A percentile compares a stretch with the other conserved stretches of the same genome.
phyloP scores from a whole-genome alignment of 2,329 filamentous ascomycete species.

The Beauveria sp. region DNA sequence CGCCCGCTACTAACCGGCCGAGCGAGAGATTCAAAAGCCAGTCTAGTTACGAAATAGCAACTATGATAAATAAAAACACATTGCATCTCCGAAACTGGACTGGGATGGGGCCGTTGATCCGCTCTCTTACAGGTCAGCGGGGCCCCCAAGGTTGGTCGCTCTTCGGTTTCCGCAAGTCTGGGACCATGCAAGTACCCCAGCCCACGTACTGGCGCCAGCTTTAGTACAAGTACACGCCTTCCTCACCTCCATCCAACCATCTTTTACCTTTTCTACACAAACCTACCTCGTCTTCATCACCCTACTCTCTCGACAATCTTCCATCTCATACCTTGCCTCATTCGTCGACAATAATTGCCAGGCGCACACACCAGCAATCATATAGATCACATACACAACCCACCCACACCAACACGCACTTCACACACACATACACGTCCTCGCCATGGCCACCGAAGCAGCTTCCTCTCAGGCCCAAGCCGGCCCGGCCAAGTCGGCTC shows the following conservation, averaged over 20 bases:
- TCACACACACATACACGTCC: not conserved
- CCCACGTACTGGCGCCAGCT: not conserved
- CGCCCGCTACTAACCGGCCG: not conserved
- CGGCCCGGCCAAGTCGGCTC: slow-evolving; percentile 6
- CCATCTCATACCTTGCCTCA: not conserved
- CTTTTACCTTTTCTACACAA: not conserved
- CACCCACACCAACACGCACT: not conserved
- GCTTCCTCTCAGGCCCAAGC: slow-evolving; percentile 1
- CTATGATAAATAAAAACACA: not conserved
- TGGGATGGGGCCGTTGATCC: not conserved
- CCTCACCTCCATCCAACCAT: not conserved
- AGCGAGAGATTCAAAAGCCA: not conserved
- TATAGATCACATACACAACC: not conserved
- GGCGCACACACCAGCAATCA: not conserved
- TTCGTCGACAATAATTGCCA: too few relatives aligned
- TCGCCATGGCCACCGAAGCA: slow-evolving; percentile 8
- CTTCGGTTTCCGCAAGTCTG: not conserved
- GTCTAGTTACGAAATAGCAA: not conserved
- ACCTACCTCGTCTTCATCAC: not conserved
- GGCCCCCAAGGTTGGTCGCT: not conserved
- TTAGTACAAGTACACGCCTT: slow-evolving; percentile 6
- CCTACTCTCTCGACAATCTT: not conserved
- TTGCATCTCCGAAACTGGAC: not conserved
- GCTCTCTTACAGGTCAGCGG: slow-evolving; percentile 9
- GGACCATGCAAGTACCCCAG: not conserved